Evolutionary conservation across 2,329 filamentous ascomycete species (phyloP).

Genomic region (Cercospora janseana): DNA sequence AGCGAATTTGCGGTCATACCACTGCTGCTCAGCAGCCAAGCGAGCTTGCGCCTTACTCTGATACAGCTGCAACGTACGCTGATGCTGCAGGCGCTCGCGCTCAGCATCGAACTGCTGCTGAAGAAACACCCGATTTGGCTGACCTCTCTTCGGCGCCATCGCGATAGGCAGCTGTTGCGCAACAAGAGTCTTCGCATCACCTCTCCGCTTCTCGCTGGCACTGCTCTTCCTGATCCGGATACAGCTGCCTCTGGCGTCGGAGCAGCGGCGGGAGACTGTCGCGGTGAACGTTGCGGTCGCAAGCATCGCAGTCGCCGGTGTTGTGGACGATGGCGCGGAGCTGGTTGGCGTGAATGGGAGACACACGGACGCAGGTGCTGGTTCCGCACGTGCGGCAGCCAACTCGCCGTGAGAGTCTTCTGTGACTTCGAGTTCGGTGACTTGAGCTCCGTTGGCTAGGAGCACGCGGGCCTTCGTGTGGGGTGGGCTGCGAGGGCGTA

Average conservation of each 20-base stretch:
- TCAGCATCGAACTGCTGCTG: no score
- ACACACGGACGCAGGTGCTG: background rate
- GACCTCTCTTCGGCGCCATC: no score
- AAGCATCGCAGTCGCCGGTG: background rate
- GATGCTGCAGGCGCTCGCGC: no score
- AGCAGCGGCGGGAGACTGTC: no score
- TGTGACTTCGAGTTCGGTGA: background rate
- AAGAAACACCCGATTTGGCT: no score
- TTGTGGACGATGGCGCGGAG: background rate
- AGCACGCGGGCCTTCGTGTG: background rate
- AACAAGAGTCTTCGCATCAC: no score
- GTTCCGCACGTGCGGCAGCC: background rate
- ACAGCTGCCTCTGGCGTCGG: no score
- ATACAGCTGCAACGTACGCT: no score
- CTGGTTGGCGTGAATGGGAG: background rate
- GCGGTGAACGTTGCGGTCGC: background rate
- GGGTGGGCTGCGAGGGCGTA: background rate
- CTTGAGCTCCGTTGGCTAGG: background rate
- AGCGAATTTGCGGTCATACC: background rate
- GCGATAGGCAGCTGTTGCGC: no score
- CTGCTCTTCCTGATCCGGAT: no score
- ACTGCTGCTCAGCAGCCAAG: background rate
- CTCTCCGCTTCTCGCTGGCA: no score
- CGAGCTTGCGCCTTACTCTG: background rate
- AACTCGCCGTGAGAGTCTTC: background rate